phyloP scores from a whole-genome alignment of 1,139 yeast genomes.

The Protomyces gravidus region DNA sequence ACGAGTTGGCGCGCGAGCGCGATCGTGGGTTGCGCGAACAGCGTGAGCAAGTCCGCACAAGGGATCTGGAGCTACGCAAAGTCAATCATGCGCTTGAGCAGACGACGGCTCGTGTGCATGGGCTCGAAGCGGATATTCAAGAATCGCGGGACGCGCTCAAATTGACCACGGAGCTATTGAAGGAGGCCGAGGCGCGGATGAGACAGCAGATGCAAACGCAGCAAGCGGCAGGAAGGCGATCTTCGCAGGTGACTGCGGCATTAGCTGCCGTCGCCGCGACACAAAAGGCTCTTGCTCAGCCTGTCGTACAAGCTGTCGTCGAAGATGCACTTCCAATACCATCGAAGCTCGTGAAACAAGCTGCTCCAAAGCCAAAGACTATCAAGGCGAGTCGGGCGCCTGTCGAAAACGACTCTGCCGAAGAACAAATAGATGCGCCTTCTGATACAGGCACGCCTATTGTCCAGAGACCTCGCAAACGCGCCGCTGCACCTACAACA shows the following conservation, averaged over 20 bases:
- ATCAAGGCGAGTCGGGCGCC: not conserved
- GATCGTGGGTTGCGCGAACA: constrained; percentile 9
- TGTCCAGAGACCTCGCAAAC: constrained; percentile 3
- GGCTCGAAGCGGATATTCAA: constrained; percentile 1
- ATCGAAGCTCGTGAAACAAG: not conserved
- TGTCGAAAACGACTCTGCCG: not conserved
- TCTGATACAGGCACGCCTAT: constrained; percentile 1
- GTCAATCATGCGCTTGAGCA: constrained; percentile 13
- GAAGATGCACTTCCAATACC: not conserved
- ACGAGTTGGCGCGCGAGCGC: constrained; percentile 10
- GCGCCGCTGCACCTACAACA: not conserved
- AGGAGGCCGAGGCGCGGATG: constrained; percentile 20
- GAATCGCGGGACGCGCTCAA: constrained; percentile 14
- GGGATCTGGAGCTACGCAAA: constrained; percentile 18
- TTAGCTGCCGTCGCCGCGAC: not conserved
- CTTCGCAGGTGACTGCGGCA: not conserved
- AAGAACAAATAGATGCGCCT: not conserved
- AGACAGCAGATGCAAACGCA: constrained; percentile 4
- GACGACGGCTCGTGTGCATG: constrained; percentile 5
- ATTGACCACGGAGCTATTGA: constrained; percentile 1
- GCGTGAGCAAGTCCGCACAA: constrained; percentile 18
- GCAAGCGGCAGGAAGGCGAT: not conserved
- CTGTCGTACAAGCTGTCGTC: too few species aligned
- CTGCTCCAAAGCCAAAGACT: not conserved
- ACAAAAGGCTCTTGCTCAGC: not conserved